Evolutionary conservation across 768 basidiomycete species (phyloP).

Genomic region (Hericium rajendrae): DNA sequence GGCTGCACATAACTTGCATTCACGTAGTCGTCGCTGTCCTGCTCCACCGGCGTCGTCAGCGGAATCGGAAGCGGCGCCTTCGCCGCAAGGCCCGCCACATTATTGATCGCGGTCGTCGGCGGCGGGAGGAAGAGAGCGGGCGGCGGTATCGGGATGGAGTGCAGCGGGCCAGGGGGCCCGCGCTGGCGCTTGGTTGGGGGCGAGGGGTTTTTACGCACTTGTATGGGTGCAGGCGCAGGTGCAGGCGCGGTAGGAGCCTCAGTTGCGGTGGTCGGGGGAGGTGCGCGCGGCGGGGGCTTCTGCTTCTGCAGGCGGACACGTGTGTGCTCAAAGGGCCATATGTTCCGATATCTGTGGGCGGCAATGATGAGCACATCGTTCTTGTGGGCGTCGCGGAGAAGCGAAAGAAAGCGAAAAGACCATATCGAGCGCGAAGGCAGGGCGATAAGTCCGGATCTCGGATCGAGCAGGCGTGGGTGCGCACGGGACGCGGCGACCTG

Average conservation of each 20-base stretch:
- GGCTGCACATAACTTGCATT: conserved; percentile 94
- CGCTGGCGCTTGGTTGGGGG: neutral
- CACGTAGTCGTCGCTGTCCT: conserved; percentile 71
- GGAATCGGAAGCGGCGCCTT: conserved; percentile 6
- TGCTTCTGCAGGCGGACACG: conserved; percentile 55
- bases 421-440: neutral
- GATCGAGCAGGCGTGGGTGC: neutral
- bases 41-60: conserved; percentile 4
- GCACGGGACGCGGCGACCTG: no score
- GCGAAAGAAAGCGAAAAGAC: neutral
- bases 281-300: conserved; percentile 3
- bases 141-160: conserved; percentile 3
- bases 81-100: neutral
- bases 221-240: neutral
- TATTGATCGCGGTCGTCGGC: neutral
- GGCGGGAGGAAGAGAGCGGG: conserved; percentile 12
- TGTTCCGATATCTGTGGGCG: conserved; percentile 71
- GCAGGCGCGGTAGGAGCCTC: neutral
- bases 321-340: conserved; percentile 96
- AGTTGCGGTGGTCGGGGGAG: neutral
- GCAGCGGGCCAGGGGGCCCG: neutral
- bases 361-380: neutral
- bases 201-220: neutral
- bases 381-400: no score
- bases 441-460: neutral